Base-by-base conservation (phyloP, 768 basidiomycete genomes). In the Amanita muscaria region DNA sequence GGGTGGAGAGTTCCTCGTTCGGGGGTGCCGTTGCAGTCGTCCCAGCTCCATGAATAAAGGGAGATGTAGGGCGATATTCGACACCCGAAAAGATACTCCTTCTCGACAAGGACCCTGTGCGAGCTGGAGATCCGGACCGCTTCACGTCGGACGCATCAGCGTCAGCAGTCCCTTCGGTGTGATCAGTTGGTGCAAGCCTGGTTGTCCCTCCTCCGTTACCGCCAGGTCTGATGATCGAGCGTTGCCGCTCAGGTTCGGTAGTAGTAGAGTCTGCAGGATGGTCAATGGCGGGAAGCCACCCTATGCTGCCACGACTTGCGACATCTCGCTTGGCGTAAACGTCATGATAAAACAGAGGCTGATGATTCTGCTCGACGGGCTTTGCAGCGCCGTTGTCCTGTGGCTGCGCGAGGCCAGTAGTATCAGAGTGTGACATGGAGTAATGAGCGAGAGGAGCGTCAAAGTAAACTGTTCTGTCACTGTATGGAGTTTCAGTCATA, bases 1-100 rank as follows among this genome's bases (percentile, higher is more conserved):
- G 64, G 15, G 36, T 42, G n/a, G 65, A 58, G 10, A 73, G 49
- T 14, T 64, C 62, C 4, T 67, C 61, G 44, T 74, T 69, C 2
- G 65, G 53, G 15, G 65, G 62, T 2, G 69, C 67, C 14, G 63
- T 62, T 3, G 73, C 74, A 0, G 69, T 69, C 3, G 70, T 72
- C 1, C 73, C 74, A 7, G 77, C 73, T 1, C 79, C 80, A 35
- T 69, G 67, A 21, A 68, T 68, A 55, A 82, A 79, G 3, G 74
- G 62, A 12, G 63, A 63, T 4, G 63, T 51, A 1, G 58, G 53
- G 12, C 57, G 55, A 14, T 64, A 65, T 24, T 66, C 64, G 10
- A 51, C 44, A n/a, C 58, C 56, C 23, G 60, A 64, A 48, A 66
- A 63, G 4, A 61, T 53, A 42, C 64, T 68, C 40, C 59, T 59